These are phyloP conservation scores for Exophiala lecanii-corni DNA, from an alignment of 2,329 filamentous ascomycete genomes.

Conservation along the genomic window DNA sequence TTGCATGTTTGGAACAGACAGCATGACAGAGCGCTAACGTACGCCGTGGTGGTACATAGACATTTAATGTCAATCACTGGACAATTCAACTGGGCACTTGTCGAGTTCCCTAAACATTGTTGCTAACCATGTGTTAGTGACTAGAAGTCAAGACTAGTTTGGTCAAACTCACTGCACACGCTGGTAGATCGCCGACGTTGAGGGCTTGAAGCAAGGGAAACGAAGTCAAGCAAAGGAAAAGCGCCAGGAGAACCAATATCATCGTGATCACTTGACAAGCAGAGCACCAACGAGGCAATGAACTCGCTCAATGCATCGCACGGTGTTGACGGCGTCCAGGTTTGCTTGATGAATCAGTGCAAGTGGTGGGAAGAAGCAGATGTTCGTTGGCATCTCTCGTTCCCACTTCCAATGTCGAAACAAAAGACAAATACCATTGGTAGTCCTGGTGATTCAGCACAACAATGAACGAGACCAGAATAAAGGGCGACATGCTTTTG, in stretches of 20 bases:
- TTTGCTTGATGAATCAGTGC: too few relatives aligned
- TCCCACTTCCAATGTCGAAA: constrained; percentile 9
- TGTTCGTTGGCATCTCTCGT: too few relatives aligned
- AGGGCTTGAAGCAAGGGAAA: constrained; percentile 13
- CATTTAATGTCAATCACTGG: constrained; percentile 26
- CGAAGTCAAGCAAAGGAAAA: constrained; percentile 3
- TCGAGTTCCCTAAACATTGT: constrained; percentile 26
- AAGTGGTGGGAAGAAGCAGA: too few relatives aligned
- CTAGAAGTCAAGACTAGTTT: not conserved
- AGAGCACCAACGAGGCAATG: too few relatives aligned
- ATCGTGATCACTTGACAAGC: constrained; percentile 14
- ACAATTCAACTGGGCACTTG: constrained; percentile 22
- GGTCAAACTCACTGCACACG: constrained; percentile 22
- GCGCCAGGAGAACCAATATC: constrained; percentile 1
- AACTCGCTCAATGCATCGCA: too few relatives aligned
- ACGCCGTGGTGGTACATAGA: constrained; percentile 23
- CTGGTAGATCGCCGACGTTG: constrained; percentile 21
- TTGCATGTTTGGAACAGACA: constrained; percentile 25
- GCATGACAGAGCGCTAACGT: constrained; percentile 27
- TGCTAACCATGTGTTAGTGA: constrained; percentile 20
- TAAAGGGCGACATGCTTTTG: too few relatives aligned
- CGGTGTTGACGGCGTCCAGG: too few relatives aligned
- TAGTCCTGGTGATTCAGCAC: constrained; percentile 13
- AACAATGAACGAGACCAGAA: constrained; percentile 21
- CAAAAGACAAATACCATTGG: constrained; percentile 21